Conservation (phyloP, 2,329 filamentous ascomycete species). For the Xylariaceae sp. region DNA sequence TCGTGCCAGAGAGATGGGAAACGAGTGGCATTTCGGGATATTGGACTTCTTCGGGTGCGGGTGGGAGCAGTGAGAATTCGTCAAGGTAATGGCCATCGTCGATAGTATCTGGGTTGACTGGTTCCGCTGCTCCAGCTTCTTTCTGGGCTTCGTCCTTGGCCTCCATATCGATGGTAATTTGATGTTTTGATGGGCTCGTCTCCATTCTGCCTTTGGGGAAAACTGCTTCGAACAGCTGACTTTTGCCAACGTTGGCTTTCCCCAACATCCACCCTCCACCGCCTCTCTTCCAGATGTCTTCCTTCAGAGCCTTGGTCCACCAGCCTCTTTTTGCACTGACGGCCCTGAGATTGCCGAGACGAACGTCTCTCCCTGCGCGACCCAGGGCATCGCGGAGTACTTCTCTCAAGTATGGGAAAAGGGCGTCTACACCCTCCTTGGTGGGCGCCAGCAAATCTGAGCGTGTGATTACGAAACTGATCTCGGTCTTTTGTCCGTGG, state of each 20-base stretch:
- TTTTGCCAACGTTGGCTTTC: slow-evolving; percentile 98
- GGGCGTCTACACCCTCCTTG: slow-evolving; percentile 75
- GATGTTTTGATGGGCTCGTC: slow-evolving; percentile 33
- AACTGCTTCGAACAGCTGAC: slow-evolving; percentile 79
- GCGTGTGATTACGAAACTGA: slow-evolving; percentile 88
- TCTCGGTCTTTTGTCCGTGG: slow-evolving; percentile 65
- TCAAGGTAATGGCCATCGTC: slow-evolving; percentile 29
- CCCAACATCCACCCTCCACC: slow-evolving; percentile 94
- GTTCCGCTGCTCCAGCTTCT: not conserved
- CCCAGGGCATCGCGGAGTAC: slow-evolving; percentile 76
- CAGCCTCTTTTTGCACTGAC: slow-evolving; percentile 83
- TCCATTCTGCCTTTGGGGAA: slow-evolving; percentile 71
- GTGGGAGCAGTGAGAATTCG: slow-evolving; percentile 65
- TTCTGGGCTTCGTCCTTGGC: slow-evolving; percentile 4
- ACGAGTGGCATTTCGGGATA: slow-evolving; percentile 85
- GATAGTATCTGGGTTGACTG: slow-evolving; percentile 22
- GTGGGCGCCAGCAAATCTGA: slow-evolving; percentile 80
- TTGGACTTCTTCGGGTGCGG: slow-evolving; percentile 64
- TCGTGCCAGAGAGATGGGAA: slow-evolving; percentile 85
- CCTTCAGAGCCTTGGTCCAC: slow-evolving; percentile 86
- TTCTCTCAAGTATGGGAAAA: slow-evolving; percentile 81
- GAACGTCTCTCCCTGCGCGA: slow-evolving; percentile 60
- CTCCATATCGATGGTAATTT: slow-evolving; percentile 34
- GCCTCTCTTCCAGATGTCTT: slow-evolving; percentile 78
- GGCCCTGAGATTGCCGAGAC: slow-evolving; percentile 82